Base-by-base conservation (phyloP, 257 asterid species). In the Gynochthodes officinalis region DNA sequence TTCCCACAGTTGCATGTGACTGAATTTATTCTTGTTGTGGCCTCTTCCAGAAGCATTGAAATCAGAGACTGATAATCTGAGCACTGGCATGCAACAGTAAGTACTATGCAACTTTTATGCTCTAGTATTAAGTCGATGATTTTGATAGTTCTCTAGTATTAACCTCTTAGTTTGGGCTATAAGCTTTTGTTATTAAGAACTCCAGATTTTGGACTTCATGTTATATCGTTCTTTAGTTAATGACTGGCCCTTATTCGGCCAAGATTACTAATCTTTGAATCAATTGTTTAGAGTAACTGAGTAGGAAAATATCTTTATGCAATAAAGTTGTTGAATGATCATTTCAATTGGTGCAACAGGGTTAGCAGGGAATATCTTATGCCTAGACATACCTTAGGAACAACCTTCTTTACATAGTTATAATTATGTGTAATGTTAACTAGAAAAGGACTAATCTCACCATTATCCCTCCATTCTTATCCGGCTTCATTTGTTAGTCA, bases 11-110 rank as follows among this genome's bases (percentile, higher is more conserved):
- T 54, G 55, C 68, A 64, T 40, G 57, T 25, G 7, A 42, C 67
- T 74, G 54, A 65, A 5, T 19, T 12, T 30, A 37, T 40, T 28
- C 33, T 12, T 11, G 46, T 43, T 28, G 30, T 42, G 30, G 55
- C 62, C 35, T 8, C n/a, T 15, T 37, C 32, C 40, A 63, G 57
- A 57, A 37, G 68, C 40, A 68, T 4, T 44, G 35, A 46, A 12
- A 46, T 40, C 59, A 73, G 73, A 50, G 27, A 32, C 40, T 53
- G 35, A 49, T 69, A 65, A 25, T 40, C 61, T 15, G 46, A 60
- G 40, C 23, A 32, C 10, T 30, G 18, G 21, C 42, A 30, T 44
- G 10, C 71, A 67, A 39, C 66, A 39, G 81, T 77, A 55, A n/a
- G 81, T 60, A 59, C 68, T 64, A 19, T 53, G 12, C 16, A 39